Evolutionary conservation across 1,139 yeast species (phyloP).

Genomic region (Lodderomyces orthopsilosis): DNA sequence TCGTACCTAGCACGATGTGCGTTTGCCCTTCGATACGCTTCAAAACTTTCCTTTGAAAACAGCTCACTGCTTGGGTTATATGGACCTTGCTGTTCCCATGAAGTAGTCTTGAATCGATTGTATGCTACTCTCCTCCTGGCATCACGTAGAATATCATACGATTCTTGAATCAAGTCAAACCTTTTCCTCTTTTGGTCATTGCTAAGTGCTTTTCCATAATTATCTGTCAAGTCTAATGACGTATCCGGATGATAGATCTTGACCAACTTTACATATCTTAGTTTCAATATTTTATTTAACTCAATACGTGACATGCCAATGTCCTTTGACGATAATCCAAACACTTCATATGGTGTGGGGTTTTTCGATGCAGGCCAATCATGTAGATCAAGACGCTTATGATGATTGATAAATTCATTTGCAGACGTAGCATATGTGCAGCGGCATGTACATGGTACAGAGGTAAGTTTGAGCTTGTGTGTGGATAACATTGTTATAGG

Average conservation of each 20-base stretch:
- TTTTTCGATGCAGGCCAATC: slow-evolving; percentile 57
- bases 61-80: slow-evolving; percentile 34
- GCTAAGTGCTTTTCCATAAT: slow-evolving; percentile 26
- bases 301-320: slow-evolving; percentile 18
- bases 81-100: slow-evolving; percentile 23
- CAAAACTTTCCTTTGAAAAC: slow-evolving; percentile 19
- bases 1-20: slow-evolving; percentile 34
- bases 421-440: slow-evolving; percentile 7
- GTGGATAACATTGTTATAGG: neutral
- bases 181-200: slow-evolving; percentile 49
- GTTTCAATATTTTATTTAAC: slow-evolving; percentile 49
- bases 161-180: slow-evolving; percentile 69
- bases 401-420: slow-evolving; percentile 13
- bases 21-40: slow-evolving; percentile 40
- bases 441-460: neutral
- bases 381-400: slow-evolving; percentile 16
- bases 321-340: slow-evolving; percentile 36
- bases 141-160: slow-evolving; percentile 68
- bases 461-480: neutral
- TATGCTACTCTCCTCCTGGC: slow-evolving; percentile 43
- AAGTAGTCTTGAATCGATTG: slow-evolving; percentile 24
- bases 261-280: slow-evolving; percentile 61
- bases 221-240: slow-evolving; percentile 23
- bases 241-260: slow-evolving; percentile 89
- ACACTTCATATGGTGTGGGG: slow-evolving; percentile 77